Percentiles rank a stretch among this genome's conserved stretches.
phyloP scores from a whole-genome alignment of 441 rosid species.

The Erodium texanum region DNA sequence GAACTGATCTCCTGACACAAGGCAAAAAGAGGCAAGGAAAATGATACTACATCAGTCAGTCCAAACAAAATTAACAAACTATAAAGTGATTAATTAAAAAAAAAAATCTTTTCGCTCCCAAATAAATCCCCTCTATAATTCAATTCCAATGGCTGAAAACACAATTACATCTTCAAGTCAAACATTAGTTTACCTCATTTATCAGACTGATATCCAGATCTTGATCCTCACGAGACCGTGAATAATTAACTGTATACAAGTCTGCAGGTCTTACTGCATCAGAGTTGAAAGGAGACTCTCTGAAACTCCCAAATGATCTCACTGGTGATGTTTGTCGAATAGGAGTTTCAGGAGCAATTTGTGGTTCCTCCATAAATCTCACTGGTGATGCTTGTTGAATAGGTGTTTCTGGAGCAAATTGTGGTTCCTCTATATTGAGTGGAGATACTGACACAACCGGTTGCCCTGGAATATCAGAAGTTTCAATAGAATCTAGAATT shows the following conservation, averaged over 20 bases:
- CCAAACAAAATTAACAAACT: too few relatives aligned
- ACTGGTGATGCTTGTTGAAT: background rate
- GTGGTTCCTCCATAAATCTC: slow-evolving; percentile 18
- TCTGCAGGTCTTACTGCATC: slow-evolving; percentile 19
- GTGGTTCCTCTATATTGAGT: slow-evolving; percentile 17
- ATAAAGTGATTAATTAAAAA: too few relatives aligned
- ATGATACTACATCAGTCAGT: background rate
- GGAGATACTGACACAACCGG: slow-evolving; percentile 2
- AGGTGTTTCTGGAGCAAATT: slow-evolving; percentile 16
- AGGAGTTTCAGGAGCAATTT: slow-evolving; percentile 17
- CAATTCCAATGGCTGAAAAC: background rate
- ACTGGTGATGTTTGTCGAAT: slow-evolving; percentile 19
- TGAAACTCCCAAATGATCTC: slow-evolving; percentile 40
- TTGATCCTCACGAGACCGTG: slow-evolving; percentile 24
- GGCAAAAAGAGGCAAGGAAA: slow-evolving; percentile 11
- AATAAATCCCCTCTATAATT: too few relatives aligned
- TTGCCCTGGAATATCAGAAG: background rate
- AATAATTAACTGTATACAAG: slow-evolving; percentile 24
- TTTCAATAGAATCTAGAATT: slow-evolving; percentile 7
- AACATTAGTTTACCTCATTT: slow-evolving; percentile 34
- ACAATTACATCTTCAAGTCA: background rate
- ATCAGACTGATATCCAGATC: slow-evolving; percentile 35
- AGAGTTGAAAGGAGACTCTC: slow-evolving; percentile 15
- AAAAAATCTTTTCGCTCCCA: too few relatives aligned
- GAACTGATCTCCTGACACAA: slow-evolving; percentile 32